Base-by-base conservation (phyloP, 495 filamentous ascomycete genomes). In the Lophiostoma macrostomum region DNA sequence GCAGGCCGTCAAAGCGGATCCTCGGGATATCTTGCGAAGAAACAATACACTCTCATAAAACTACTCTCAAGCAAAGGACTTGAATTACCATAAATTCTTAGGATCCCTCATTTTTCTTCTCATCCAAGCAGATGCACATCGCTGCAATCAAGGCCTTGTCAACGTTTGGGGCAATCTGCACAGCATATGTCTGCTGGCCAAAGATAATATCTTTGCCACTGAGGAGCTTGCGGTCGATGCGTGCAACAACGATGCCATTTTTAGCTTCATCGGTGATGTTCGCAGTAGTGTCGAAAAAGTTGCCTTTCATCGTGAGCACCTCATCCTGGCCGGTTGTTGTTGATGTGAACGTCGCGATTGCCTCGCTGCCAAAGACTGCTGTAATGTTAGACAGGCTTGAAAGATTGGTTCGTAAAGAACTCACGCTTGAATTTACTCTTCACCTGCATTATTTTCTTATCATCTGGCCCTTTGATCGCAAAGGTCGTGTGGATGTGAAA, bases 41-140 rank as follows among this genome's bases (percentile, higher is more conserved):
- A n/a, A n/a, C n/a, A n/a, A n/a, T n/a, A n/a, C n/a, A n/a, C n/a
- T n/a, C n/a, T n/a, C n/a, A n/a, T n/a, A n/a, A n/a, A n/a, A n/a
- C n/a, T n/a, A n/a, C n/a, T n/a, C n/a, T n/a, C n/a, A n/a, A n/a
- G n/a, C n/a, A n/a, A n/a, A n/a, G n/a, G n/a, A n/a, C n/a, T n/a
- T n/a, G n/a, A n/a, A n/a, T n/a, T n/a, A n/a, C n/a, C n/a, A n/a
- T n/a, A n/a, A n/a, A n/a, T n/a, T n/a, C n/a, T n/a, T n/a, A n/a
- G n/a, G n/a, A 52, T 16, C 36, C 35, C 20, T 56, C 44, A 39
- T 56, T 56, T 16, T 78, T 76, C 72, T 76, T 80, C 71, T 84
- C 79, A 40, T 84, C 81, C 48, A 85, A 70, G 42, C 75, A 77
- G 37, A 84, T 79, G 56, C 76, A 81, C 64, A 84, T 71, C 2